Evolutionary conservation across 2,329 filamentous ascomycete genomes (phyloP).

Genomic region (Hirsutella minnesotensis): DNA sequence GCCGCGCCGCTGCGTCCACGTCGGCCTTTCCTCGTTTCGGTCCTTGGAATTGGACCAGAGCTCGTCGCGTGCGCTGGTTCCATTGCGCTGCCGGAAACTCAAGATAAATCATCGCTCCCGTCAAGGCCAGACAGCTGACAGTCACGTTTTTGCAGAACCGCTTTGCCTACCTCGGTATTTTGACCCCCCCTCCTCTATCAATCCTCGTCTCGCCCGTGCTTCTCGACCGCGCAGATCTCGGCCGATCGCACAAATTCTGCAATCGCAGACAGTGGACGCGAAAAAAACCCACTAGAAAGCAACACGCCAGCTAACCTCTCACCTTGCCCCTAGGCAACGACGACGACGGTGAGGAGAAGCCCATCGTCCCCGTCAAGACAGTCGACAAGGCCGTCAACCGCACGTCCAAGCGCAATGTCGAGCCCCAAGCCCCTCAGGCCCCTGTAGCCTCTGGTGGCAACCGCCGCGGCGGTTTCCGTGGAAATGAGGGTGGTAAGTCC

Average conservation of each 20-base stretch:
- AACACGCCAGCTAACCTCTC: constrained; percentile 6
- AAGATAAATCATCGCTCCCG: too few relatives aligned
- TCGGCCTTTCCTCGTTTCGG: not conserved
- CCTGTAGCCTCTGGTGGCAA: constrained; percentile 36
- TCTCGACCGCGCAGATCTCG: not conserved
- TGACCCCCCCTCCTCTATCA: constrained; percentile 9
- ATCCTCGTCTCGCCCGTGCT: not conserved
- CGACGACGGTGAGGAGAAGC: constrained; percentile 52
- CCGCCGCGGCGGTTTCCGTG: constrained; percentile 49
- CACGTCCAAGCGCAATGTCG: constrained; percentile 73
- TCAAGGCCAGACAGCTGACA: constrained; percentile 1
- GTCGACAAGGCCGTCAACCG: constrained; percentile 73
- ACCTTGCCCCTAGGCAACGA: constrained; percentile 39
- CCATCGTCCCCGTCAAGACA: constrained; percentile 74
- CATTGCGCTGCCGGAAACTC: not conserved
- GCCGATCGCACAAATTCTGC: constrained; percentile 8
- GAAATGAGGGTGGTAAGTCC: constrained; percentile 76
- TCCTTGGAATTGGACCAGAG: not conserved
- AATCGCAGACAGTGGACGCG: not conserved
- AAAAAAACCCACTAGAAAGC: not conserved
- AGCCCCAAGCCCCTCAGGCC: constrained; percentile 57
- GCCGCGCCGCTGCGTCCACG: not conserved
- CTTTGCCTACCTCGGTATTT: constrained; percentile 94
- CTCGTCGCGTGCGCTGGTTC: not conserved
- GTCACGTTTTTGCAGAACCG: constrained; percentile 59